These are phyloP conservation scores for Xylaria curta DNA, from an alignment of 495 filamentous ascomycete species.

Conservation along the genomic window DNA sequence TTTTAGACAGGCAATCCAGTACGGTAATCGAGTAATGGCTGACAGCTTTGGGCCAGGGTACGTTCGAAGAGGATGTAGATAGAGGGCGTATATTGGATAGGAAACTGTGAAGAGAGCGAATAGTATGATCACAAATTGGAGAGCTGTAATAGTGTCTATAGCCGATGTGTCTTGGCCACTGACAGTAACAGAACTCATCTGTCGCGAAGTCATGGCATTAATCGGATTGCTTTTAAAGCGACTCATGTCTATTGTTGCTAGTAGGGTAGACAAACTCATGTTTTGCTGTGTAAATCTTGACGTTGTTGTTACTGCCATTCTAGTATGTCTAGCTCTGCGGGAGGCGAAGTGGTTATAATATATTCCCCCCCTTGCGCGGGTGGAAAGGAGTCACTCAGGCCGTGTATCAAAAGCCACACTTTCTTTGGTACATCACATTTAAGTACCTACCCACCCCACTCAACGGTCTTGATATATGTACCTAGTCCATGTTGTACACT, in stretches of 20 bases:
- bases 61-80: constrained; percentile 26
- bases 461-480: neutral
- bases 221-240: neutral
- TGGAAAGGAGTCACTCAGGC: constrained; percentile 1
- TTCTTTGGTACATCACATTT: neutral
- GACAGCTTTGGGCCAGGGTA: constrained; percentile 30
- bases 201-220: neutral
- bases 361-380: neutral
- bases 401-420: neutral
- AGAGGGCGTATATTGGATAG: constrained; percentile 24
- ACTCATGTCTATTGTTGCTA: neutral
- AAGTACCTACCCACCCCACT: constrained; percentile 7
- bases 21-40: constrained; percentile 29
- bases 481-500: neutral
- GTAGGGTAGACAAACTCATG: neutral
- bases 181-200: constrained; percentile 1
- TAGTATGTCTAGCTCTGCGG: neutral
- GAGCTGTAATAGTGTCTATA: neutral
- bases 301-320: neutral
- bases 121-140: neutral
- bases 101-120: constrained; percentile 8
- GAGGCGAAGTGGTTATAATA: neutral
- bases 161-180: neutral
- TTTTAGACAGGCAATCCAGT: constrained; percentile 27
- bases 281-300: neutral